Evolutionary conservation across 73 alveolate genomes (phyloP), one percentile per base, ranked within the genome.

Genomic region (Blepharisma japonicum): DNA sequence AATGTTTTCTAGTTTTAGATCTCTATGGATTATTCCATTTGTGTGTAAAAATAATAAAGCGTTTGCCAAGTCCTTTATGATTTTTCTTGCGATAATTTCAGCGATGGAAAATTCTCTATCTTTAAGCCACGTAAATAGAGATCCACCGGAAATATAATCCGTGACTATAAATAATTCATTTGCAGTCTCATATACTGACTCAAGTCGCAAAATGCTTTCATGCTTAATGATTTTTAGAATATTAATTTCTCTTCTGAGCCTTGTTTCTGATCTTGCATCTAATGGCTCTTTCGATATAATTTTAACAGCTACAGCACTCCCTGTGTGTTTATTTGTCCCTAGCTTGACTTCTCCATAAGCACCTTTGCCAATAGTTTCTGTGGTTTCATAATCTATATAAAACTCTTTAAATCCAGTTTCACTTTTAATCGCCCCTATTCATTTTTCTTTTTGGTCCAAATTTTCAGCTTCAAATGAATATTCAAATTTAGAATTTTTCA

Each of bases 211-310:
- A 45, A 94, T 93, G 81, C 91, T 87, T 49, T 96, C 97, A 84
- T 94, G 97, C 77, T 90, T 92, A 56, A 97, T 90, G 50, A 94
- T 93, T 82, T 94, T 91, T 61, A 94, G 87, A 67, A 91, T 90
- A 68, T 91, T 97, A 32, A 91, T 89, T 85, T 94, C 98, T 78
- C 90, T 47, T 18, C 74, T n/a, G 18, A 61, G 47, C 11, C 74
- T n/a, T 20, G 74, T 61, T 25, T 14, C 74, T 20, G 74, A 61
- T 25, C 74, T 61, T 8, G 38, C 18, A 39, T 61, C 74, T 25
- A 61, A 25, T 2, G 74, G 74, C 74, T 61, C 74, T 68, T 84
- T 84, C 51, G 81, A 71, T 14, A 61, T 61, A 83, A 68, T 78
- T 66, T 82, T 82, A 51, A 82, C 53, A 47, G 89, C 89, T 14